These are phyloP conservation scores for Lactarius evosmus DNA, from an alignment of 768 basidiomycete genomes.

Conservation along the genomic window DNA sequence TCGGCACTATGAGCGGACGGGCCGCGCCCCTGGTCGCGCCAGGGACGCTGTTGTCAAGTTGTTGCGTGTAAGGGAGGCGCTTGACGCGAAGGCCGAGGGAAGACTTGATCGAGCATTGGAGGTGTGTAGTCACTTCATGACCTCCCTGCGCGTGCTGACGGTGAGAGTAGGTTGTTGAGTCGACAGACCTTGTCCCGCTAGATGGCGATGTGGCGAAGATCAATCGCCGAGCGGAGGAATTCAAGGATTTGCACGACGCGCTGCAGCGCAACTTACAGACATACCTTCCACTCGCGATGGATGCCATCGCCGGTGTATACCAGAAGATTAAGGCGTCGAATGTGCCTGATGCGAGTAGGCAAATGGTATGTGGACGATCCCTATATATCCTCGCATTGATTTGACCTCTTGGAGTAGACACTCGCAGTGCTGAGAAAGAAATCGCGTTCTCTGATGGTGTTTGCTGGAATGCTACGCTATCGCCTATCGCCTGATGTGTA, in stretches of 20 bases:
- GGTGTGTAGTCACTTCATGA: constrained; percentile 45
- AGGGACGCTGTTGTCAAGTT: constrained; percentile 72
- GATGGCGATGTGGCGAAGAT: constrained; percentile 82
- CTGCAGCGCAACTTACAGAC: constrained; percentile 87
- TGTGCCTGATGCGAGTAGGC: constrained; percentile 70
- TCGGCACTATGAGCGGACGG: constrained; percentile 75
- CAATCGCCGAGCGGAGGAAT: constrained; percentile 83
- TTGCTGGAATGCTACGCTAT: constrained; percentile 84
- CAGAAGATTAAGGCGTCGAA: constrained; percentile 68
- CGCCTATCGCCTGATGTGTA: constrained; percentile 89
- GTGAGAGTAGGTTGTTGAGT: constrained; percentile 72
- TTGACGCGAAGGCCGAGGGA: constrained; percentile 69
- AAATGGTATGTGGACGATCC: constrained; percentile 54
- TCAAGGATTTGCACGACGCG: constrained; percentile 81
- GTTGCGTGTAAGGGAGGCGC: constrained; percentile 76
- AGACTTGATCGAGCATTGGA: constrained; percentile 76
- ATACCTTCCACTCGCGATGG: constrained; percentile 90
- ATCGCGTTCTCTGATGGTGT: constrained; percentile 82
- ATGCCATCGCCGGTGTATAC: constrained; percentile 79
- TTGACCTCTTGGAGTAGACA: constrained; percentile 44
- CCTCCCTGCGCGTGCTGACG: constrained; percentile 1
- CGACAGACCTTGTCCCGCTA: constrained; percentile 82
- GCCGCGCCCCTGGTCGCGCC: constrained; percentile 66
- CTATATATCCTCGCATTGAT: constrained; percentile 22
- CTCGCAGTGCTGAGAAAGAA: constrained; percentile 68